Evolutionary conservation across 345 rosid genomes (phyloP), one percentile per base, ranked within the genome.

Genomic region (Euclidium syriacum): DNA sequence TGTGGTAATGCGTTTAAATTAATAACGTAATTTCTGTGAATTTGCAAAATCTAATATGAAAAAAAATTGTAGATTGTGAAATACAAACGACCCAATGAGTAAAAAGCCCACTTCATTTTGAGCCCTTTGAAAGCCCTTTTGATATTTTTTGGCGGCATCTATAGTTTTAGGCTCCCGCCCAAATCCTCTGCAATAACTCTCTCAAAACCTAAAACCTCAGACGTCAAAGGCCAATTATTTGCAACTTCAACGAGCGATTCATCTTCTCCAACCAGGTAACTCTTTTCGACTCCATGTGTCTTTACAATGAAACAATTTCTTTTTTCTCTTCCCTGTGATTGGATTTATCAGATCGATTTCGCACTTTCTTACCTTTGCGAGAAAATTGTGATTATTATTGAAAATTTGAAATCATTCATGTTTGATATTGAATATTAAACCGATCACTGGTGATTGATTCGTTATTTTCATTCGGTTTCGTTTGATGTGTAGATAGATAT

Each of bases 81-180:
- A n/a, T n/a, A n/a, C n/a, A n/a, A n/a, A n/a, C n/a, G n/a, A n/a
- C n/a, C n/a, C n/a, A n/a, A n/a, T n/a, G n/a, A n/a, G n/a, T n/a
- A n/a, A n/a, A n/a, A n/a, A n/a, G n/a, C n/a, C n/a, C n/a, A n/a
- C n/a, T n/a, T n/a, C n/a, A n/a, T n/a, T n/a, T n/a, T n/a, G n/a
- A n/a, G n/a, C n/a, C n/a, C n/a, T n/a, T n/a, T n/a, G n/a, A n/a
- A n/a, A n/a, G n/a, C n/a, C n/a, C n/a, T n/a, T n/a, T n/a, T n/a
- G n/a, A n/a, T n/a, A n/a, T n/a, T n/a, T 34, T 65, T 48, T 67
- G 72, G 65, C 64, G 64, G 58, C 58, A 57, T 48, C 5, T 10
- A 42, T 47, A 27, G 10, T 3, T n/a, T 36, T 6, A 36, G 15
- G 3, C 14, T 67, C 65, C 65, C 72, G 72, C 65, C 72, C 34